phyloP scores from a whole-genome alignment of 225 moss, liverwort and hornwort species.

The Climacium dendroides region DNA sequence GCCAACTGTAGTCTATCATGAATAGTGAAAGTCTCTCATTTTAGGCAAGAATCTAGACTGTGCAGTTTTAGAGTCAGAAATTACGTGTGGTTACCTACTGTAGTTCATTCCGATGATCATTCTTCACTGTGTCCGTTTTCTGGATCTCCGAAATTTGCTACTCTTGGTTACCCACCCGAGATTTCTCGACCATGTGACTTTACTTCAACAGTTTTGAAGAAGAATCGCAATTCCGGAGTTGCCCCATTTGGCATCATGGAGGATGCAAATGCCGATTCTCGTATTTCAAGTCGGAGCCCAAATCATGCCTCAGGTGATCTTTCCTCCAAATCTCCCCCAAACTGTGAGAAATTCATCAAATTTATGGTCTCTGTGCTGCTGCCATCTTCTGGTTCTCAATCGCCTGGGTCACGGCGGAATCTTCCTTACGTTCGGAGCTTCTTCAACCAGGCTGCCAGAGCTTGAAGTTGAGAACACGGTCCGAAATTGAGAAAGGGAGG shows the following conservation, averaged over 20 bases:
- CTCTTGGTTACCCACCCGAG: neutral
- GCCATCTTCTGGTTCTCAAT: neutral
- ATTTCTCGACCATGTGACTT: neutral
- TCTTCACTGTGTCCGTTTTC: neutral
- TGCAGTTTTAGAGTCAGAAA: too few relatives aligned
- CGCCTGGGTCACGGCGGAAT: neutral
- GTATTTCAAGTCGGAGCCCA: neutral
- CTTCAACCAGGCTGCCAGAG: neutral
- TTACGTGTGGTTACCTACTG: too few relatives aligned
- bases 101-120: neutral
- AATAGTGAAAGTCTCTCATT: neutral
- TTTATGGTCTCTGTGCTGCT: neutral
- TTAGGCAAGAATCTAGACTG: neutral
- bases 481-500: constrained; percentile 14
- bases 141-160: neutral
- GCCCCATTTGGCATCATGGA: neutral
- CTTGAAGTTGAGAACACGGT: neutral
- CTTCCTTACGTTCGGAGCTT: neutral
- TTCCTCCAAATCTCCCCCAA: neutral
- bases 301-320: neutral
- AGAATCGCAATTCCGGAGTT: neutral
- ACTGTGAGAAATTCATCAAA: neutral
- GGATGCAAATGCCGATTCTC: neutral
- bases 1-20: neutral
- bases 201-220: neutral